Evolutionary conservation across 2,329 filamentous ascomycete genomes (phyloP).

Genomic region (Ophidiomyces ophidiicola): DNA sequence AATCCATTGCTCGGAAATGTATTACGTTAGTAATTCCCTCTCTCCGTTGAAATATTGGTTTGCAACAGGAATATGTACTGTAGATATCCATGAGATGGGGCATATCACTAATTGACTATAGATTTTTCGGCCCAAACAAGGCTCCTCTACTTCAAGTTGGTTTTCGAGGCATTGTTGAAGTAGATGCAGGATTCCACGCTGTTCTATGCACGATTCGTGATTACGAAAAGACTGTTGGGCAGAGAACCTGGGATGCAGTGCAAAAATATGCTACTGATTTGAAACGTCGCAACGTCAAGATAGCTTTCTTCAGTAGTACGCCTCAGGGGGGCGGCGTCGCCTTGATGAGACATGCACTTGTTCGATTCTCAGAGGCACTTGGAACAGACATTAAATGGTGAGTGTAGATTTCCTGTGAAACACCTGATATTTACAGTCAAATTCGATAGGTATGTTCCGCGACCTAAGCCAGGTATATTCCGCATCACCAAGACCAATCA

Average conservation of each 20-base stretch:
- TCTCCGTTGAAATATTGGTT: neutral
- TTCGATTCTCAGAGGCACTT: slow-evolving; percentile 55
- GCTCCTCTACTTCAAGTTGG: slow-evolving; percentile 56
- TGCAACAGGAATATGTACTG: neutral
- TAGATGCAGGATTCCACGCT: slow-evolving; percentile 54
- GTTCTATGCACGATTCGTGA: slow-evolving; percentile 46
- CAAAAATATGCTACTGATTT: slow-evolving; percentile 52
- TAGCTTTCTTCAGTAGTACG: slow-evolving; percentile 70
- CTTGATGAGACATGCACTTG: slow-evolving; percentile 66
- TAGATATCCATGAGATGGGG: neutral
- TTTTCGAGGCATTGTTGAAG: slow-evolving; percentile 56
- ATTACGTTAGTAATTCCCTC: slow-evolving; percentile 45
- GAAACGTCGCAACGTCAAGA: slow-evolving; percentile 50
- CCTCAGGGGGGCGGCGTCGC: slow-evolving; percentile 75
- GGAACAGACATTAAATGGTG: slow-evolving; percentile 64
- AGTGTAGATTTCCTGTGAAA: slow-evolving; percentile 30
- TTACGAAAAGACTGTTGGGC: slow-evolving; percentile 50
- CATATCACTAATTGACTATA: slow-evolving; percentile 22
- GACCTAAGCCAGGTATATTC: slow-evolving; percentile 67
- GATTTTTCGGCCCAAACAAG: slow-evolving; percentile 60
- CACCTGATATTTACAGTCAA: slow-evolving; percentile 16
- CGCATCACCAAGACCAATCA: slow-evolving; percentile 77
- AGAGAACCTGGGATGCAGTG: slow-evolving; percentile 53
- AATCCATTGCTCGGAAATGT: slow-evolving; percentile 69
- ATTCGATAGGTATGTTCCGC: slow-evolving; percentile 53